Evolutionary conservation across 164 flowering plant species (phyloP).

Genomic region (Piper longum): DNA sequence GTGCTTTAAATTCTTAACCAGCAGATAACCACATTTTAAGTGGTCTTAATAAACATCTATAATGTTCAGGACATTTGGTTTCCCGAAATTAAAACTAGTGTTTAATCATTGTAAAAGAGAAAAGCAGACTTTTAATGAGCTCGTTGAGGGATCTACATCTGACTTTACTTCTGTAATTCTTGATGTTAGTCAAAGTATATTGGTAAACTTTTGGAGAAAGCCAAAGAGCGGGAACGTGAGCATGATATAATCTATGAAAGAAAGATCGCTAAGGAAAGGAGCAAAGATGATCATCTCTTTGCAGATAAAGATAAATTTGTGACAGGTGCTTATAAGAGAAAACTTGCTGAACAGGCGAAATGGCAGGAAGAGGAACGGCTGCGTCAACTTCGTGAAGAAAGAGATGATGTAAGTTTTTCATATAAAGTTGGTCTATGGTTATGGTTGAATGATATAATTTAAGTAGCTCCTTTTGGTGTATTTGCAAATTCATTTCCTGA

Average conservation of each 20-base stretch:
- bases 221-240: constrained; percentile 48
- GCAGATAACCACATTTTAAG: not conserved
- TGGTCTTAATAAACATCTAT: too few species aligned
- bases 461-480: not conserved
- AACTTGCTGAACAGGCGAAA: constrained; percentile 69
- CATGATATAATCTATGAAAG: constrained; percentile 67
- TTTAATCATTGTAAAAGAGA: too few species aligned
- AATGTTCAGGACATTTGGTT: too few species aligned
- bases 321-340: constrained; percentile 72
- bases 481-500: not conserved
- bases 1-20: not conserved
- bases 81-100: too few species aligned
- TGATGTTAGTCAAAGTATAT: constrained; percentile 56
- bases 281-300: constrained; percentile 60
- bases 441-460: not conserved
- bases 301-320: constrained; percentile 74
- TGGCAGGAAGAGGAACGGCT: constrained; percentile 48
- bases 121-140: not conserved
- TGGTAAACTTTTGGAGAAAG: constrained; percentile 33
- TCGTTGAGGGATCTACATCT: not conserved
- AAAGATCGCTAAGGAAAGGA: constrained; percentile 24
- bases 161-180: not conserved
- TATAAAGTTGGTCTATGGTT: not conserved
- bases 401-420: constrained; percentile 30
- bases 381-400: constrained; percentile 13